These are phyloP conservation scores for Naematelia aurantialba DNA, from an alignment of 768 basidiomycete genomes.

Conservation along the genomic window DNA sequence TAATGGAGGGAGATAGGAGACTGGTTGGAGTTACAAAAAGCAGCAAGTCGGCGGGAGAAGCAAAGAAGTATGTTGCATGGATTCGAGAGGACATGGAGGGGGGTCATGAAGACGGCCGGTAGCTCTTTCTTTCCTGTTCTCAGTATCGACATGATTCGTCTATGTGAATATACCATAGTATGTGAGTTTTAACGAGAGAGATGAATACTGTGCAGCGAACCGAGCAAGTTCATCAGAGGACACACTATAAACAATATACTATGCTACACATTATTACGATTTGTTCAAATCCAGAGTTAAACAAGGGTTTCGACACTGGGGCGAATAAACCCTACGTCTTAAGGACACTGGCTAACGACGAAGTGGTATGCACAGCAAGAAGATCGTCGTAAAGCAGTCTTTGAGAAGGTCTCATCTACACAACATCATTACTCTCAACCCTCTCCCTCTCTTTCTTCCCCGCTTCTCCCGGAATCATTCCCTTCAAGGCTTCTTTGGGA, in stretches of 20 bases:
- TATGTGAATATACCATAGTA: background rate
- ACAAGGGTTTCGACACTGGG: no score
- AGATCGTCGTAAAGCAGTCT: no score
- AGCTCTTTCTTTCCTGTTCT: background rate
- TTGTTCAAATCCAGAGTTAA: no score
- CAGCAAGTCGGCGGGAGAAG: no score
- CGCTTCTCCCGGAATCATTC: conserved; percentile 2
- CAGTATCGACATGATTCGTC: background rate
- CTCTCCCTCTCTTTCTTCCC: conserved; percentile 16
- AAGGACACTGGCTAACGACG: no score
- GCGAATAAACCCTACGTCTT: no score
- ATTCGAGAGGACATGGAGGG: background rate
- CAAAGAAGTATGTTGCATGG: no score
- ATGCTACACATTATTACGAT: background rate
- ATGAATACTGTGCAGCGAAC: conserved; percentile 1
- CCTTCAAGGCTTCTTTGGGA: conserved; percentile 14
- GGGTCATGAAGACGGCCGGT: background rate
- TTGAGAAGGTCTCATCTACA: no score
- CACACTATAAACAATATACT: background rate
- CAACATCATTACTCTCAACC: conserved; percentile 8
- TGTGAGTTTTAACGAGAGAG: conserved; percentile 2
- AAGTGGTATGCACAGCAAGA: no score
- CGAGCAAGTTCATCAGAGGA: background rate
- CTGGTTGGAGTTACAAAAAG: no score
- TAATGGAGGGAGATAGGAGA: no score